phyloP scores from a whole-genome alignment of 2,329 filamentous ascomycete species.

The Byssochlamys sp. region DNA sequence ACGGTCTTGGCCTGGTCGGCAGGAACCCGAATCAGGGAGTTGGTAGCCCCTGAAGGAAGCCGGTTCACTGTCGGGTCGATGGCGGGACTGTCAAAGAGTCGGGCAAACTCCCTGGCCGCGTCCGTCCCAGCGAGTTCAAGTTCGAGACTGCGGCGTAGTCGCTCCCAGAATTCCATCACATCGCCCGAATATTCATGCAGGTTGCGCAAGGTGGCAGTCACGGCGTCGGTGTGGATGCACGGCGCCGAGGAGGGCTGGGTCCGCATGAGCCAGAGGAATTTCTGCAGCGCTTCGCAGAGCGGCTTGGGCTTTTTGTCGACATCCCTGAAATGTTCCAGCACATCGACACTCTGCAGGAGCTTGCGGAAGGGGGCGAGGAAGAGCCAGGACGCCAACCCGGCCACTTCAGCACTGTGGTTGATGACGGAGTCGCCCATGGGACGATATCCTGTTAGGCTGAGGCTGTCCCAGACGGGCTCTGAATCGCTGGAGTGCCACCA shows the following conservation, averaged over 20 bases:
- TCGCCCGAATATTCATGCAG: constrained; percentile 40
- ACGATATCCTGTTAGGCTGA: constrained; percentile 49
- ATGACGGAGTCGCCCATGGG: constrained; percentile 39
- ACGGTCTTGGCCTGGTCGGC: constrained; percentile 29
- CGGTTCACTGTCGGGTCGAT: constrained; percentile 23
- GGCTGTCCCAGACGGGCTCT: constrained; percentile 47
- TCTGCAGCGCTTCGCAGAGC: constrained; percentile 42
- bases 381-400: constrained; percentile 50
- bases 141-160: constrained; percentile 43
- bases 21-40: constrained; percentile 30
- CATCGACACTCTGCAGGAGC: constrained; percentile 42
- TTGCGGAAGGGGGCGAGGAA: constrained; percentile 51
- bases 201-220: constrained; percentile 32
- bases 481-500: constrained; percentile 51
- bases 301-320: constrained; percentile 41
- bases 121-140: constrained; percentile 42
- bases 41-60: constrained; percentile 29
- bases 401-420: constrained; percentile 41
- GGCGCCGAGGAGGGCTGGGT: constrained; percentile 31
- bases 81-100: constrained; percentile 39
- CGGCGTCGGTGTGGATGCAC: constrained; percentile 34
- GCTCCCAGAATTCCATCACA: constrained; percentile 48
- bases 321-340: constrained; percentile 38
- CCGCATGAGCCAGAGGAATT: constrained; percentile 43
- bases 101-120: constrained; percentile 30